Base-by-base conservation (phyloP, 495 filamentous ascomycete genomes). In the Penicillium turbatum region DNA sequence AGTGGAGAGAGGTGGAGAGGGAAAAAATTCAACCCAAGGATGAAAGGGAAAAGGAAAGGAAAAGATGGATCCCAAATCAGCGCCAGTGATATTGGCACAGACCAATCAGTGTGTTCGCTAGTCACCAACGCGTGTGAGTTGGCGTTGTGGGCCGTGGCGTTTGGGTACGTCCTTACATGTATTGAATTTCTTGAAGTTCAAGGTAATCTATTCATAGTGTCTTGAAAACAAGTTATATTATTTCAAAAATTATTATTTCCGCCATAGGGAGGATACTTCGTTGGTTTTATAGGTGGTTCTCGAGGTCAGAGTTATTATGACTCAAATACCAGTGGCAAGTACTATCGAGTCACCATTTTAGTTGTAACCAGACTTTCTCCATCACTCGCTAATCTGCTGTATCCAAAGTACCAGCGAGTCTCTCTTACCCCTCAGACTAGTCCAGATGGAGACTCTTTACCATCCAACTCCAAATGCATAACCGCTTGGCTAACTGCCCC, bases 361-460 rank as follows among this genome's bases (percentile, higher is more conserved):
- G 45, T 9, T 34, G 35, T 31, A 26, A 30, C 47, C 15, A 16
- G 46, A 49, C 47, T 39, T 49, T 49, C 47, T 38, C n/a, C 15
- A 7, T 37, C 15, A 17, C 45, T 44, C 41, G 26, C 12, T 2
- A 17, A 12, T 30, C n/a, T 24, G 4, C n/a, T 9, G 10, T 12
- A 15, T 32, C 16, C 21, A 43, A 49, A 49, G 45, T 39, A 49
- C 47, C 21, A 38, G n/a, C 6, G 35, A 21, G 11, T 38, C 24
- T 34, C 53, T 52, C 24, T 53, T 62, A 65, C 62, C 62, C 62
- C 62, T 65, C 62, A 65, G 45, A 55, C 62, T 65, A 65, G 59
- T 57, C 62, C 62, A 46, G 53, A 62, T 65, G 59, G 53, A 65
- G 62, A 62, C 47, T 35, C 15, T 51, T 51, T 24, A 24, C n/a